Evolutionary conservation across 73 alveolate genomes (phyloP).

Genomic region (Uronychia binucleata): DNA sequence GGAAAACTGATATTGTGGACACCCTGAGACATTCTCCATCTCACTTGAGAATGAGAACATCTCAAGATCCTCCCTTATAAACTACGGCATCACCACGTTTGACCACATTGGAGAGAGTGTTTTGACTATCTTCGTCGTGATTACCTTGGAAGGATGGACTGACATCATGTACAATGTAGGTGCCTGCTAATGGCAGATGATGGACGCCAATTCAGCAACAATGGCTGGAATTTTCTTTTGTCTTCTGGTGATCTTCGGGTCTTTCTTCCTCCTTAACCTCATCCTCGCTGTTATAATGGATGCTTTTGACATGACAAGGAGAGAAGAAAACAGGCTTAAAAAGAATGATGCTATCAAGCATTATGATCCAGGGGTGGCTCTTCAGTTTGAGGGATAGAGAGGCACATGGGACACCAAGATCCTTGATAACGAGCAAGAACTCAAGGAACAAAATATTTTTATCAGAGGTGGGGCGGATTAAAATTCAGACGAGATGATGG

Average conservation of each 20-base stretch:
- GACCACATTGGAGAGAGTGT: background rate
- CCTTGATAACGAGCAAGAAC: background rate
- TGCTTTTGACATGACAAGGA: conserved; percentile 16
- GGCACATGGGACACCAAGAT: background rate
- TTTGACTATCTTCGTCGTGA: background rate
- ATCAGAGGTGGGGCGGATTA: background rate
- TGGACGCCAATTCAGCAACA: conserved; percentile 51
- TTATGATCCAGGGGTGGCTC: background rate
- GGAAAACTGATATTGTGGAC: conserved; percentile 34
- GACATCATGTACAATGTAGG: conserved; percentile 13
- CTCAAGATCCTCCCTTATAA: background rate
- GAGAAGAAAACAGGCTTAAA: background rate
- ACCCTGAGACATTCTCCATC: conserved; percentile 1
- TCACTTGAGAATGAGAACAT: background rate
- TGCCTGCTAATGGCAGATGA: background rate
- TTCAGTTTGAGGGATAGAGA: no score
- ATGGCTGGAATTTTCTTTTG: conserved; percentile 40
- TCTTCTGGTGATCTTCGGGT: conserved; percentile 20
- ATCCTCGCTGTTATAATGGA: conserved; percentile 29
- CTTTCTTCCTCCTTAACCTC: conserved; percentile 19
- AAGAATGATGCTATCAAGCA: background rate
- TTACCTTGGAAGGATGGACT: conserved; percentile 4
- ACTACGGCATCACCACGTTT: background rate
- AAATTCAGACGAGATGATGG: background rate
- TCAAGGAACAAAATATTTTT: background rate